Evolutionary conservation across 2,329 filamentous ascomycete species (phyloP).

Genomic region (Graphilbum ipis-grandicollis): DNA sequence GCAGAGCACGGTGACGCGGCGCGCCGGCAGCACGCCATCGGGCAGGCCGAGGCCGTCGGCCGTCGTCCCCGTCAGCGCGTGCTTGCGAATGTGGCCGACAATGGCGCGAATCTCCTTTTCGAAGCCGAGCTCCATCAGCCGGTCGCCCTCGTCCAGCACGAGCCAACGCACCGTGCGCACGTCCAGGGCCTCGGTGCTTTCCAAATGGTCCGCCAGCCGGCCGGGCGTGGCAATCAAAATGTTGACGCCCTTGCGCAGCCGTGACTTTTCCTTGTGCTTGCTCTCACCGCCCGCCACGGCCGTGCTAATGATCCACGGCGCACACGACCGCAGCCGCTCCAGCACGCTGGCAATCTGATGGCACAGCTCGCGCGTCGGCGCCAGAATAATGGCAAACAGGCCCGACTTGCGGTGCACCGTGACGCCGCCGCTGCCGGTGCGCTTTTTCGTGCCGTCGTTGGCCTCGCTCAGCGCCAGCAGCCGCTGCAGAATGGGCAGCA

Average conservation of each 20-base stretch:
- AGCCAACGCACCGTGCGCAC: slow-evolving; percentile 85
- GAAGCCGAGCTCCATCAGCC: slow-evolving; percentile 96
- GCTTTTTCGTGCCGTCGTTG: slow-evolving; percentile 25
- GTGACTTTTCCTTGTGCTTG: slow-evolving; percentile 74
- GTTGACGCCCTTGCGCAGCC: slow-evolving; percentile 83
- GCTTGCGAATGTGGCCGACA: slow-evolving; percentile 57
- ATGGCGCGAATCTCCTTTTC: slow-evolving; percentile 86
- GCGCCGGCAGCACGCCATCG: slow-evolving; percentile 49
- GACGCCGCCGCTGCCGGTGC: slow-evolving; percentile 5
- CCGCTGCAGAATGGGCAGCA: slow-evolving; percentile 79
- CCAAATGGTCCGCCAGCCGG: slow-evolving; percentile 75
- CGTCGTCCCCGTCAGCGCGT: slow-evolving; percentile 39
- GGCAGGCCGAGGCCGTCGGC: slow-evolving; percentile 35
- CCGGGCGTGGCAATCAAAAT: slow-evolving; percentile 92
- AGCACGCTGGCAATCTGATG: slow-evolving; percentile 84
- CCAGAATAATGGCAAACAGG: slow-evolving; percentile 83
- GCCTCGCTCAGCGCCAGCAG: slow-evolving; percentile 58
- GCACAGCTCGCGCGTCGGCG: slow-evolving; percentile 83
- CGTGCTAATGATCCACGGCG: slow-evolving; percentile 85
- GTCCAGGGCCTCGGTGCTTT: slow-evolving; percentile 79
- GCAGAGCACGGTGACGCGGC: slow-evolving; percentile 76
- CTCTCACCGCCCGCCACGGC: slow-evolving; percentile 58
- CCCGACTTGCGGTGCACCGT: slow-evolving; percentile 70
- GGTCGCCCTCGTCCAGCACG: slow-evolving; percentile 86
- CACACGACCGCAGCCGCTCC: slow-evolving; percentile 70